These are phyloP conservation scores for Xylariales sp. DNA, from an alignment of 2,329 filamentous ascomycete genomes.

Conservation along the genomic window DNA sequence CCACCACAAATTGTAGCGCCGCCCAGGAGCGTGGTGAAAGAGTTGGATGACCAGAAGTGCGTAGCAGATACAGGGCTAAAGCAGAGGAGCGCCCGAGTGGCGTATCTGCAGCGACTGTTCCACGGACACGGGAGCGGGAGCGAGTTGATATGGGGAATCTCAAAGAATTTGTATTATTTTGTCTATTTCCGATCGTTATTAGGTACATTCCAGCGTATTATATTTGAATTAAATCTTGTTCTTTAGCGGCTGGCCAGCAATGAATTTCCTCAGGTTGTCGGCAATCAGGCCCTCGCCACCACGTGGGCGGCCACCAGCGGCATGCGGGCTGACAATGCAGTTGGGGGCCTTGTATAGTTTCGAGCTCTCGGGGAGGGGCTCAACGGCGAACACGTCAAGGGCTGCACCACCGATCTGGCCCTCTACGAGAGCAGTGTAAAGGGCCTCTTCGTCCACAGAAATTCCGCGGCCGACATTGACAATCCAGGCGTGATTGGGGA, in stretches of 20 bases:
- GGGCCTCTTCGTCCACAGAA: constrained; percentile 43
- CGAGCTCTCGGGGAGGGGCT: constrained; percentile 31
- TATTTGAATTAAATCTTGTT: constrained; percentile 48
- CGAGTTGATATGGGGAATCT: too few species aligned
- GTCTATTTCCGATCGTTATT: too few species aligned
- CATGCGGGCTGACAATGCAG: constrained; percentile 50
- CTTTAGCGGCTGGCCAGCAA: constrained; percentile 54
- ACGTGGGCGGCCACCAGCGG: constrained; percentile 57
- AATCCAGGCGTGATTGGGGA: constrained; percentile 55
- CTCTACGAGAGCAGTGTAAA: constrained; percentile 38
- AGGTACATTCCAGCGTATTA: too few species aligned
- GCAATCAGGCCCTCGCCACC: constrained; percentile 55
- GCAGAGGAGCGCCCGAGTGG: too few species aligned
- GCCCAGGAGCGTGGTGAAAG: too few species aligned
- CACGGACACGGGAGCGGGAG: too few species aligned
- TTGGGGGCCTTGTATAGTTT: constrained; percentile 49
- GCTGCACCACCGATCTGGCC: constrained; percentile 42
- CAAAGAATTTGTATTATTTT: too few species aligned
- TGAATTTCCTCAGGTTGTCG: constrained; percentile 55
- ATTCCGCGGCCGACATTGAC: constrained; percentile 49
- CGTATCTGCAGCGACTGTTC: too few species aligned
- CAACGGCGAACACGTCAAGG: constrained; percentile 41
- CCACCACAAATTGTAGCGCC: too few species aligned
- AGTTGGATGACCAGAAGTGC: too few species aligned
- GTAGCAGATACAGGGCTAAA: too few species aligned